Conservation (phyloP, 768 basidiomycete genomes). For the Russula sp. region DNA sequence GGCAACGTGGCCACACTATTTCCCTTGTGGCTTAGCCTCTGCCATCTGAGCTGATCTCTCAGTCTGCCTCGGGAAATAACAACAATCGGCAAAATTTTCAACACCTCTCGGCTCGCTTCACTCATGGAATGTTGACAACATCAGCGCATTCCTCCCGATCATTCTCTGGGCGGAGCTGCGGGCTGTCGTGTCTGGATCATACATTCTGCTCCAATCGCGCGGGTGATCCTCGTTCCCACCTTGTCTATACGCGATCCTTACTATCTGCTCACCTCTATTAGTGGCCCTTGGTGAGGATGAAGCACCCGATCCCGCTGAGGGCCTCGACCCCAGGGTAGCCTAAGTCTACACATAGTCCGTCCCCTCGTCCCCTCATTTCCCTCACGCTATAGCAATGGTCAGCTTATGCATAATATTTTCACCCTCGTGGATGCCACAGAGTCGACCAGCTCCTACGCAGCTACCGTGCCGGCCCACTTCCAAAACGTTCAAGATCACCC, state of each 20-base stretch:
- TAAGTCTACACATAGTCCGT: slow-evolving; percentile 89
- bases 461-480: slow-evolving; percentile 92
- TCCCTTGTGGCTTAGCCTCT: too few species aligned
- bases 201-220: too few species aligned
- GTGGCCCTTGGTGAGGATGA: slow-evolving; percentile 46
- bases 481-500: slow-evolving; percentile 98
- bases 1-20: too few species aligned
- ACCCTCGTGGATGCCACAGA: slow-evolving; percentile 43
- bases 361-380: background rate
- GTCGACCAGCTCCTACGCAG: slow-evolving; percentile 79
- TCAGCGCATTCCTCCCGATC: background rate
- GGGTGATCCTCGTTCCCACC: too few species aligned
- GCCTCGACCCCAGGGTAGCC: slow-evolving; percentile 87
- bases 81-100: too few species aligned
- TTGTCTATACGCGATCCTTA: slow-evolving; percentile 11
- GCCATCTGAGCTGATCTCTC: too few species aligned
- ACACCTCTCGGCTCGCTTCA: too few species aligned
- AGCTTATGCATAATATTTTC: background rate
- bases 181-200: too few species aligned
- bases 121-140: background rate
- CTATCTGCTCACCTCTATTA: slow-evolving; percentile 37
- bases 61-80: too few species aligned
- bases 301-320: slow-evolving; percentile 71
- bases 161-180: too few species aligned
- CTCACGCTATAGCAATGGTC: background rate